Percentiles rank a stretch among this genome's conserved stretches.
phyloP scores from a whole-genome alignment of 805 yeast genomes.

The Torulaspora franciscae region DNA sequence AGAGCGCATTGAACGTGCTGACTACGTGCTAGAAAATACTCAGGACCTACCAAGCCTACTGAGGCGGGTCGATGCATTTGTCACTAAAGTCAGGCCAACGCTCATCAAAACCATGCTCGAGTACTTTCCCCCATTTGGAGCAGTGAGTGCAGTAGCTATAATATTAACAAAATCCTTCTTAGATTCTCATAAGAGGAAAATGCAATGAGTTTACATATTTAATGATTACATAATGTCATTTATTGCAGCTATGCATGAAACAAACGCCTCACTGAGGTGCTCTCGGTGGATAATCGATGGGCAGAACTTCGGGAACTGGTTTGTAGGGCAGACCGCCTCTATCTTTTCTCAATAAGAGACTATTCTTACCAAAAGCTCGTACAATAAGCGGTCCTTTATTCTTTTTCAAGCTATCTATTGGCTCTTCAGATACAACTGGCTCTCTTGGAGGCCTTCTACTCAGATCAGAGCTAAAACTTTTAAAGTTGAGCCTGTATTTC shows the following conservation, averaged over 20 bases:
- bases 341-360: constrained; percentile 30
- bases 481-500: constrained; percentile 26
- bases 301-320: constrained; percentile 30
- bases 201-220: constrained; percentile 10
- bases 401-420: constrained; percentile 9
- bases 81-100: constrained; percentile 40
- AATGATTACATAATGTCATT: constrained; percentile 6
- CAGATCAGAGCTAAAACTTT: constrained; percentile 26
- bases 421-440: constrained; percentile 22
- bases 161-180: constrained; percentile 23
- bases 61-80: constrained; percentile 40
- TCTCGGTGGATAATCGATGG: constrained; percentile 30
- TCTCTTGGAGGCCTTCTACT: constrained; percentile 28
- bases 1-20: constrained; percentile 55
- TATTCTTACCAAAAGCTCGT: constrained; percentile 35
- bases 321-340: constrained; percentile 37
- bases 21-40: constrained; percentile 62
- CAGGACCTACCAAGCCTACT: constrained; percentile 42
- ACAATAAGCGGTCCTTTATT: constrained; percentile 27
- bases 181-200: constrained; percentile 11
- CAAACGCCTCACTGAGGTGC: constrained; percentile 10
- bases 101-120: constrained; percentile 31
- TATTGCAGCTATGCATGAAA: constrained; percentile 2
- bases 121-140: constrained; percentile 42
- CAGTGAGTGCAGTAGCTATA: constrained; percentile 31